A percentile compares a stretch with the other conserved stretches of the same genome.
phyloP scores from a whole-genome alignment of 169 alveolate species.

The Cryptosporidium meleagridis region DNA sequence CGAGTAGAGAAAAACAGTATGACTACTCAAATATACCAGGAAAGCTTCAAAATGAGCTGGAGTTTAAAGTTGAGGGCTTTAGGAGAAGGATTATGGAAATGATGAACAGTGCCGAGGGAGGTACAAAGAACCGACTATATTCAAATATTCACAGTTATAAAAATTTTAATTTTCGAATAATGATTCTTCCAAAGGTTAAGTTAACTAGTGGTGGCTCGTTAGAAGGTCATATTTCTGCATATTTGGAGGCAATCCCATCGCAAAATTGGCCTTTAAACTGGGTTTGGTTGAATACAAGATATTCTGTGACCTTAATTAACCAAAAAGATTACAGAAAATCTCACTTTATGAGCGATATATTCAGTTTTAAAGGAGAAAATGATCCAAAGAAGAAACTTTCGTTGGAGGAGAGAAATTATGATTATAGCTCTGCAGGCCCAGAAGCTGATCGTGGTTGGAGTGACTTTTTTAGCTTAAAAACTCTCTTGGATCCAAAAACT shows the following conservation, averaged over 20 bases:
- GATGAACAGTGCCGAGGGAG: conserved; percentile 61
- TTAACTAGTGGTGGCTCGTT: conserved; percentile 48
- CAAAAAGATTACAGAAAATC: conserved; percentile 82
- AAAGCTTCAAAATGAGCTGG: conserved; percentile 64
- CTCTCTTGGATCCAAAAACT: conserved; percentile 40
- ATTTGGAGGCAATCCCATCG: conserved; percentile 83
- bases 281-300: conserved; percentile 85
- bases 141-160: conserved; percentile 43
- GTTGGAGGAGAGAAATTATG: conserved; percentile 11
- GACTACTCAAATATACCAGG: conserved; percentile 58
- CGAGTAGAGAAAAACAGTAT: conserved; percentile 33
- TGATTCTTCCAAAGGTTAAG: conserved; percentile 64
- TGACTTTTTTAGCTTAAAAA: conserved; percentile 47
- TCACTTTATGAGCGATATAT: conserved; percentile 69
- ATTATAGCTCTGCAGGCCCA: conserved; percentile 55
- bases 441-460: conserved; percentile 75
- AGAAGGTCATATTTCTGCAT: conserved; percentile 78
- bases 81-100: conserved; percentile 23
- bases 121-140: conserved; percentile 40
- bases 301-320: conserved; percentile 83
- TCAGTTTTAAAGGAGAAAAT: conserved; percentile 65
- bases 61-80: conserved; percentile 38
- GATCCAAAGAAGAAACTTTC: conserved; percentile 4
- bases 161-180: conserved; percentile 60
- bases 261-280: conserved; percentile 88